A percentile compares a stretch with the other conserved stretches of the same genome.
phyloP scores from a whole-genome alignment of 1,284 basidiomycete species.

The Rhodotorula sp. region DNA sequence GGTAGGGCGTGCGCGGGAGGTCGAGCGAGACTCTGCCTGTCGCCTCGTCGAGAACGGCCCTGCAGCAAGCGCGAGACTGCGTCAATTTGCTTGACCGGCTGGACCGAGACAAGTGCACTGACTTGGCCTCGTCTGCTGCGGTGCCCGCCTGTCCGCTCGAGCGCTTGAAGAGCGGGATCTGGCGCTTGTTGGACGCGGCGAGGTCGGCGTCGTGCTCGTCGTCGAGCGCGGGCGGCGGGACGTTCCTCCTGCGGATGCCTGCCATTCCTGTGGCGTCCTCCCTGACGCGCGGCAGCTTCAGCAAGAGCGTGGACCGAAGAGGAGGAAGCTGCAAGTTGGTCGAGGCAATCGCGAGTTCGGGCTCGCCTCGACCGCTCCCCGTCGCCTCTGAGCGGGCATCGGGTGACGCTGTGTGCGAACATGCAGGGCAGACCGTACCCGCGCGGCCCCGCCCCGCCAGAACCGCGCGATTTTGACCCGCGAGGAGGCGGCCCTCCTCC shows the following conservation, averaged over 20 bases:
- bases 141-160: not conserved
- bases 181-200: not conserved
- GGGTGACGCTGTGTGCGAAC: not conserved
- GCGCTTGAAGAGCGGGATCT: slow-evolving; percentile 20
- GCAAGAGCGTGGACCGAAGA: not conserved
- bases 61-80: not conserved
- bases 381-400: too few species aligned
- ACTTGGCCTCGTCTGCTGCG: not conserved
- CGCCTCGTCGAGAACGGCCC: slow-evolving; percentile 23
- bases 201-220: not conserved
- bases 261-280: too few species aligned
- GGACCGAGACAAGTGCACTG: not conserved
- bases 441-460: not conserved
- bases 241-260: not conserved
- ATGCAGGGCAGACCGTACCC: slow-evolving; percentile 3
- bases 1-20: slow-evolving; percentile 30
- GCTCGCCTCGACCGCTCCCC: too few species aligned
- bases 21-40: slow-evolving; percentile 31
- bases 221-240: not conserved
- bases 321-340: too few species aligned
- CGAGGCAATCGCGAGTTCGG: too few species aligned
- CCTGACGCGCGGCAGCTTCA: too few species aligned
- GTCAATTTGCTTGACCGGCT: not conserved
- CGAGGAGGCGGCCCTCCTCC: not conserved
- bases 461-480: slow-evolving; percentile 20